A percentile compares a stretch with the other conserved stretches of the same genome.
Conservation (phyloP, 305 asterid genomes). For the Stenogyne calaminthoides region DNA sequence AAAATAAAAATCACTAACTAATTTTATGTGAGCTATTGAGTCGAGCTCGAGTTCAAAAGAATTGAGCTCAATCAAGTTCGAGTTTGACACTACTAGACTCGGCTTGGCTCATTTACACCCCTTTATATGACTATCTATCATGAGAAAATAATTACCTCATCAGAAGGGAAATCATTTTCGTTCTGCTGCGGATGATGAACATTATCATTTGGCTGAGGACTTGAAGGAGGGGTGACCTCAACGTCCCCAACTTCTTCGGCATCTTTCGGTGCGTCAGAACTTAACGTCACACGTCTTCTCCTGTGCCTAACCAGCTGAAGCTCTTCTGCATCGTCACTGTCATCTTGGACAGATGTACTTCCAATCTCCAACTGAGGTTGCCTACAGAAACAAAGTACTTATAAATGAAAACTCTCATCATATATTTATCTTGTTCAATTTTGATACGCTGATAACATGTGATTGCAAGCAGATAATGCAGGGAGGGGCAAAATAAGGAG, state of each 20-base stretch:
- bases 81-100: too few species aligned
- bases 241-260: slow-evolving; percentile 46
- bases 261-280: slow-evolving; percentile 46
- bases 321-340: slow-evolving; percentile 76
- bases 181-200: slow-evolving; percentile 41
- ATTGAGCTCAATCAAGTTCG: too few species aligned
- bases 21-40: too few species aligned
- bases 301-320: slow-evolving; percentile 76
- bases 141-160: slow-evolving; percentile 50
- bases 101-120: too few species aligned
- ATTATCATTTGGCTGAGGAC: slow-evolving; percentile 50
- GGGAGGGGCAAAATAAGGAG: background rate
- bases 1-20: too few species aligned
- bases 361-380: slow-evolving; percentile 69
- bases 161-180: slow-evolving; percentile 59
- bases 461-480: background rate
- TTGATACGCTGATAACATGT: background rate
- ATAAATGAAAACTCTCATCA: background rate
- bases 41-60: too few species aligned
- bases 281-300: slow-evolving; percentile 60
- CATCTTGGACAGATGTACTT: slow-evolving; percentile 66
- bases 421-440: background rate
- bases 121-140: background rate
- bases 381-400: slow-evolving; percentile 36
- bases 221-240: slow-evolving; percentile 58